Evolutionary conservation across 2,329 filamentous ascomycete genomes (phyloP), one percentile per base, ranked within the genome.

Genomic region (Sarocladium kiliense): DNA sequence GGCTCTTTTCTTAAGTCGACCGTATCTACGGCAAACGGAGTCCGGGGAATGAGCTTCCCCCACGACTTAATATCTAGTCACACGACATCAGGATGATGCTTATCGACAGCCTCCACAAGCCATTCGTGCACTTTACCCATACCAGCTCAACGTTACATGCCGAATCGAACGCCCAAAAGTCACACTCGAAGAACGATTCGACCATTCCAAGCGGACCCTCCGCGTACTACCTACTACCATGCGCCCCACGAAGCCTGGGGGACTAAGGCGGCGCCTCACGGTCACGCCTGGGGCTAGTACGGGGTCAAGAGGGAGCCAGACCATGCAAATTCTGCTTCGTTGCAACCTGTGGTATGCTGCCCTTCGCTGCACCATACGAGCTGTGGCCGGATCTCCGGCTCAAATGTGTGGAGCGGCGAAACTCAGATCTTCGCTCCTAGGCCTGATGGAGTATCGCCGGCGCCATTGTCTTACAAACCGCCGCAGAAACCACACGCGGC

Each of bases 371-470:
- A 30, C 4, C 36, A 14, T 39, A n/a, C n/a, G n/a, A n/a, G n/a
- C n/a, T n/a, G n/a, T 9, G 16, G 21, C 26, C 44, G 44, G 44
- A 27, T 49, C 12, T 7, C 25, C 44, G 44, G 44, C 44, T n/a
- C 25, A 16, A 32, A 27, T 23, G 23, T 45, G 41, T 21, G 44
- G 44, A 49, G 23, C 5, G n/a, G 26, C 41, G 26, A 49, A 49
- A 32, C 5, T 49, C 23, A 30, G 44, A 49, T 49, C 23, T 30
- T 16, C 44, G 25, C 12, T 5, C 18, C 44, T 49, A 49, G 26
- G 26, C 44, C 44, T 19, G 44, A 49, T 16, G 44, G 44, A 49
- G 44, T 49, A 49, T 49, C 44, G 25, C 44, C 44, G 19, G 12
- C n/a, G 14, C 18, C 11, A 49, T 49, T 49, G 10, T 49, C 26